These are phyloP conservation scores for Plantago rigida DNA, from an alignment of 305 asterid species.

Conservation along the genomic window DNA sequence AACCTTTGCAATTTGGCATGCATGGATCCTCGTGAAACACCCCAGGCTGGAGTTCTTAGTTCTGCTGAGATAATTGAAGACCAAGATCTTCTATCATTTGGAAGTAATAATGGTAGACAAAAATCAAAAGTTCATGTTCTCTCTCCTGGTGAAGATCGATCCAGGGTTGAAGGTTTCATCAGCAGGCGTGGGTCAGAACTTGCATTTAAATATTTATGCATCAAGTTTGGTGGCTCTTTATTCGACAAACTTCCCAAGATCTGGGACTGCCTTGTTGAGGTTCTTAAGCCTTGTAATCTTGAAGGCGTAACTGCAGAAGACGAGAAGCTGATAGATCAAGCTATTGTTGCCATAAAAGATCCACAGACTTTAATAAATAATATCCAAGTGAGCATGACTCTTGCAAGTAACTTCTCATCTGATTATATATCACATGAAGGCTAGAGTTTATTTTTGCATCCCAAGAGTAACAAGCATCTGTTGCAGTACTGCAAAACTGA, in stretches of 20 bases:
- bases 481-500: background rate
- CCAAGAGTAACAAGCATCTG: background rate
- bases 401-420: conserved; percentile 9
- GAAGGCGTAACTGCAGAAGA: conserved; percentile 53
- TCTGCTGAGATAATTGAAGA: conserved; percentile 84
- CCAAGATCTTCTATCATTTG: conserved; percentile 70
- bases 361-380: conserved; percentile 82
- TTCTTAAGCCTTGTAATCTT: conserved; percentile 65
- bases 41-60: conserved; percentile 74
- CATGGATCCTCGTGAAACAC: conserved; percentile 96
- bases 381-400: conserved; percentile 59
- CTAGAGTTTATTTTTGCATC: background rate
- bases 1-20: conserved; percentile 71
- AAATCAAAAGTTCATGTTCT: conserved; percentile 61
- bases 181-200: conserved; percentile 97
- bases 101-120: conserved; percentile 48
- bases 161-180: conserved; percentile 75
- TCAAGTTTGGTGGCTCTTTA: conserved; percentile 69
- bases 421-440: background rate
- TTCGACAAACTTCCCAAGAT: conserved; percentile 82
- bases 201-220: conserved; percentile 77
- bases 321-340: conserved; percentile 54
- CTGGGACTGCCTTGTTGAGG: conserved; percentile 93
- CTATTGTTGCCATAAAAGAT: conserved; percentile 57
- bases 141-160: conserved; percentile 84